Percentiles rank a stretch among this genome's conserved stretches.
phyloP scores from a whole-genome alignment of 1,284 basidiomycete species.

The Sanghuangporus sanghuang region DNA sequence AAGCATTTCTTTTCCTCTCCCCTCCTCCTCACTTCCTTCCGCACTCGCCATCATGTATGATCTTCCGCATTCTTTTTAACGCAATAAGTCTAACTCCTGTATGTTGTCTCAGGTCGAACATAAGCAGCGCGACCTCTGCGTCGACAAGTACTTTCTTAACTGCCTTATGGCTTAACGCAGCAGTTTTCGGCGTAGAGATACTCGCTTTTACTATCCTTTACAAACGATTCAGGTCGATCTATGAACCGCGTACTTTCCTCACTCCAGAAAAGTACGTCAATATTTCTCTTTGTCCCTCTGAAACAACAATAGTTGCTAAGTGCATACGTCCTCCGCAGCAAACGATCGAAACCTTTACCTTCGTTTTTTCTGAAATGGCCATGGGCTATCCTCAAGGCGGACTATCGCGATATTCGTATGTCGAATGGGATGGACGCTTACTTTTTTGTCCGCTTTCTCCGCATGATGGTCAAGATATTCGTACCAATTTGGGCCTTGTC shows the following conservation, averaged over 20 bases:
- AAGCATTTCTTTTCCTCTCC: not conserved
- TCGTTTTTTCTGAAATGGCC: slow-evolving; percentile 27
- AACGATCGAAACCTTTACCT: slow-evolving; percentile 44
- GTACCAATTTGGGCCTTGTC: slow-evolving; percentile 79
- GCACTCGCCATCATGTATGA: not conserved
- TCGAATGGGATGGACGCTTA: slow-evolving; percentile 92
- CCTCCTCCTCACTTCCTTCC: not conserved
- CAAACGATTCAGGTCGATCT: slow-evolving; percentile 69
- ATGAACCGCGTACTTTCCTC: slow-evolving; percentile 75
- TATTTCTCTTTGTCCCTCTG: slow-evolving; percentile 6
- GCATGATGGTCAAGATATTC: slow-evolving; percentile 76
- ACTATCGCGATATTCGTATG: slow-evolving; percentile 53
- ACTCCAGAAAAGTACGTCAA: slow-evolving; percentile 38
- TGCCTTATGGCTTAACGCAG: slow-evolving; percentile 69
- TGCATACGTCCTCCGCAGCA: slow-evolving; percentile 32
- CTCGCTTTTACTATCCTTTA: slow-evolving; percentile 65
- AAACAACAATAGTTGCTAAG: not conserved
- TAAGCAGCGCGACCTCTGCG: slow-evolving; percentile 1
- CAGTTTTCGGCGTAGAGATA: slow-evolving; percentile 64
- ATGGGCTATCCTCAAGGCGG: slow-evolving; percentile 57
- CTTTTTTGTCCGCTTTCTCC: slow-evolving; percentile 87
- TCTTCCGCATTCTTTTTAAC: not conserved
- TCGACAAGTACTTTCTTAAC: slow-evolving; percentile 68
- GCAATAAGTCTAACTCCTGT: not conserved
- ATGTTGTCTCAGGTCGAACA: not conserved